Evolutionary conservation across 768 basidiomycete genomes (phyloP), one percentile per base, ranked within the genome.

Genomic region (Hericium rajendrae): DNA sequence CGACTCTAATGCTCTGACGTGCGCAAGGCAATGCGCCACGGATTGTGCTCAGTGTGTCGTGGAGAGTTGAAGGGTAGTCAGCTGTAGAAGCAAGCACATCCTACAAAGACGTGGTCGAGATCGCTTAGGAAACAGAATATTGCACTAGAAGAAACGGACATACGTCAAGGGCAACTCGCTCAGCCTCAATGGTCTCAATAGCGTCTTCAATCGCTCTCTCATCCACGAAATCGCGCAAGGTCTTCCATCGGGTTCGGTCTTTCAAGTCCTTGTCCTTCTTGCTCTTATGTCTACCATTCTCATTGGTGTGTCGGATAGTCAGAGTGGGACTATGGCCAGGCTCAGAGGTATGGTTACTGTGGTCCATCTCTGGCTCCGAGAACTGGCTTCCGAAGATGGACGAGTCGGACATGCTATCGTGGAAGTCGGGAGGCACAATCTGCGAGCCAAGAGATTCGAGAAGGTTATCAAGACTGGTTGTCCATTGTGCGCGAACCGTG

Each of bases 311-410:
- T 13, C 69, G 65, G 13, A 79, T 56, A 40, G 80, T 76, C 59
- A 75, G 73, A 8, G 77, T 70, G 51, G 77, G 74, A 63, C 72
- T 78, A n/a, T 68, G 68, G 16, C 70, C 62, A 5, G 66, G 61
- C 55, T 43, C 60, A 52, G 67, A 18, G 52, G 39, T 12, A 3
- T 54, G 22, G 24, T 61, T 58, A 55, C 59, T 64, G 22, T 57
- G 38, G 39, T 63, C 66, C 39, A 67, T 70, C 56, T 60, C 60
- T 28, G 70, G 70, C 54, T 74, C 70, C 49, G 82, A 79, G 0
- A 81, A 81, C 60, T 90, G 90, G 59, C 85, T 84, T 9, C 89
- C 86, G 62, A 92, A 92, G n/a, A 90, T 72, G 2, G 89, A 90
- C 0, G 85, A 84, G 62, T 80, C 86, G 18, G 80, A 70, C 9